Conservation (phyloP, 2,329 filamentous ascomycete species). For the Clonostachys rosea region DNA sequence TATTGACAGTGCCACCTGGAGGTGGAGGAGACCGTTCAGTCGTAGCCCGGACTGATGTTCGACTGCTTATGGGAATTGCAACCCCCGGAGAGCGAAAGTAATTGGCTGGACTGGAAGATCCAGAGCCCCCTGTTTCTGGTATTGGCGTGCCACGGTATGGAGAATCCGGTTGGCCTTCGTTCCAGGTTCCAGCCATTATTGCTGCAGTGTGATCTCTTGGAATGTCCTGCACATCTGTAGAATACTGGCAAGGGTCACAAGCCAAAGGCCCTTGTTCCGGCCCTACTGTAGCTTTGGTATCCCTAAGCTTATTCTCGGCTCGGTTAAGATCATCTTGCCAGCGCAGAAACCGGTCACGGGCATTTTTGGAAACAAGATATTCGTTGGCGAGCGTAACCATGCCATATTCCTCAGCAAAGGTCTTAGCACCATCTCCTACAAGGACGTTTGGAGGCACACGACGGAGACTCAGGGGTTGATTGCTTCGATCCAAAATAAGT, state of each 20-base stretch:
- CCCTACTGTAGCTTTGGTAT: conserved; percentile 9
- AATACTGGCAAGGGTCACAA: conserved; percentile 10
- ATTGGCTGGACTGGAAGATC: background rate
- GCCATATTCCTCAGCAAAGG: conserved; percentile 79
- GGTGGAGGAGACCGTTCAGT: too few relatives aligned
- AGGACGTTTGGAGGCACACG: conserved; percentile 91
- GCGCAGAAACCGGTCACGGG: conserved; percentile 70
- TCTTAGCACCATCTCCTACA: conserved; percentile 76
- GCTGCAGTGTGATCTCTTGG: conserved; percentile 47
- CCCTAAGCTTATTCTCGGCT: conserved; percentile 42
- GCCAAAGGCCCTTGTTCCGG: background rate
- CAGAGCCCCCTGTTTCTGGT: background rate
- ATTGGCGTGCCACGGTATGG: conserved; percentile 28
- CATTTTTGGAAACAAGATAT: conserved; percentile 72
- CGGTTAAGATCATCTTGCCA: conserved; percentile 73
- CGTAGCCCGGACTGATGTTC: background rate
- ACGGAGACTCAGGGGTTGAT: conserved; percentile 71
- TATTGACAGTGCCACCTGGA: too few relatives aligned
- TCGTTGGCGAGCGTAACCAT: conserved; percentile 72
- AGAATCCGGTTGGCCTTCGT: conserved; percentile 59
- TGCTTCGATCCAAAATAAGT: conserved; percentile 73
- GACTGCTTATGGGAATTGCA: background rate
- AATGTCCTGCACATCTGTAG: conserved; percentile 5
- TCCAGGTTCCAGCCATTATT: conserved; percentile 54
- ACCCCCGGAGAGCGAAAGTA: background rate